phyloP scores from a whole-genome alignment of 2,329 filamentous ascomycete species.

The Tympanopsis confertula region DNA sequence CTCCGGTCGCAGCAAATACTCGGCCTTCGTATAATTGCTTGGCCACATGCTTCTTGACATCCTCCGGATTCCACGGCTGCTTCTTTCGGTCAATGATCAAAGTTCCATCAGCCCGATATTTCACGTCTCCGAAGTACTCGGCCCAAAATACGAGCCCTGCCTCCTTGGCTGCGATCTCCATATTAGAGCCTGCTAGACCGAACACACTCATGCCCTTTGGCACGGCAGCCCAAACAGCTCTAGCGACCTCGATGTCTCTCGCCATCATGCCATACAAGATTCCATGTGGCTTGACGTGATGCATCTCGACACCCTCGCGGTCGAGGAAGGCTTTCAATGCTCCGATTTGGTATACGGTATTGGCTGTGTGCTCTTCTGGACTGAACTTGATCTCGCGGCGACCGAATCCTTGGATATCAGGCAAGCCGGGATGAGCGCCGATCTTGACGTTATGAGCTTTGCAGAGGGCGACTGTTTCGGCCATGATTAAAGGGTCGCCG shows the following conservation, averaged over 20 bases:
- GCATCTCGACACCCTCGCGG: constrained; percentile 38
- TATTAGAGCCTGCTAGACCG: constrained; percentile 38
- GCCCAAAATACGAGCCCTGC: constrained; percentile 38
- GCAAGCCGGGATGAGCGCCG: constrained; percentile 53
- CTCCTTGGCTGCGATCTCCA: constrained; percentile 39
- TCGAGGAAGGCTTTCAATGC: constrained; percentile 47
- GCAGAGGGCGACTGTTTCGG: constrained; percentile 42
- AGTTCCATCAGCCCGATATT: constrained; percentile 35
- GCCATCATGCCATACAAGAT: constrained; percentile 34
- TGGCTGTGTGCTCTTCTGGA: constrained; percentile 42
- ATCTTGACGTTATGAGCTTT: constrained; percentile 42
- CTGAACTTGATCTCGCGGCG: constrained; percentile 47
- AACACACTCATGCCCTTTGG: constrained; percentile 37
- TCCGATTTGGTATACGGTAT: constrained; percentile 51
- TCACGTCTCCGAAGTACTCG: constrained; percentile 43
- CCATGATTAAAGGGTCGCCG: constrained; percentile 44
- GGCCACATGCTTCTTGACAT: constrained; percentile 25
- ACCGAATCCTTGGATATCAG: constrained; percentile 55
- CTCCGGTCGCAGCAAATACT: constrained; percentile 26
- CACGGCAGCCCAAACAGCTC: constrained; percentile 38
- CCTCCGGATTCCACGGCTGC: constrained; percentile 29
- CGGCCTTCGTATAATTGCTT: constrained; percentile 26
- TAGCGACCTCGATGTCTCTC: constrained; percentile 34
- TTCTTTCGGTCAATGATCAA: constrained; percentile 47
- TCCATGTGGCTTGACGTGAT: constrained; percentile 54